These are phyloP conservation scores for Aspergillus uvarum DNA, from an alignment of 2,329 filamentous ascomycete genomes.

Conservation along the genomic window DNA sequence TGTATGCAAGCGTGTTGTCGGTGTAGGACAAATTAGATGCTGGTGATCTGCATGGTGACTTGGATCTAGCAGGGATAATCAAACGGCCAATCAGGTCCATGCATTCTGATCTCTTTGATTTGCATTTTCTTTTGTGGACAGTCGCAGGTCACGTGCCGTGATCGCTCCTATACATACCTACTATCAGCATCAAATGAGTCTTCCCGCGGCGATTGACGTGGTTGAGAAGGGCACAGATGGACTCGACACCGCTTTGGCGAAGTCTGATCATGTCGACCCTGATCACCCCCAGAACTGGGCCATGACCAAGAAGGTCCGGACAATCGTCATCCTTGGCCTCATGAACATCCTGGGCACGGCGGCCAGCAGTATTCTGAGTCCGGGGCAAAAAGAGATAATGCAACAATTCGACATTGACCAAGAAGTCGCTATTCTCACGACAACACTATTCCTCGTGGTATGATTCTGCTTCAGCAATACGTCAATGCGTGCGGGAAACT, in stretches of 20 bases:
- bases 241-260: neutral
- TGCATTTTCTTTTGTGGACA: neutral
- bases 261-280: neutral
- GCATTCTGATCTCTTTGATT: neutral
- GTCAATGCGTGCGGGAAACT: neutral
- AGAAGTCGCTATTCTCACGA: conserved; percentile 1
- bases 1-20: no score
- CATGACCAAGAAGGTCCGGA: neutral
- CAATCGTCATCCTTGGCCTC: neutral
- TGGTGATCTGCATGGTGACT: neutral
- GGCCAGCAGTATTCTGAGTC: conserved; percentile 1
- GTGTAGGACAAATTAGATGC: no score
- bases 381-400: neutral
- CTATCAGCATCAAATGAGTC: neutral
- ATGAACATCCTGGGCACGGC: neutral
- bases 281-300: neutral
- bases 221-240: neutral
- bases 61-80: neutral
- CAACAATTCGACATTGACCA: neutral
- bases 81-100: neutral
- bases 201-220: neutral
- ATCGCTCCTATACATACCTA: neutral
- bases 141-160: neutral
- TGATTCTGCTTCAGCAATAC: neutral
- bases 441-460: conserved; percentile 6